Evolutionary conservation across 1,284 basidiomycete genomes (phyloP).

Genomic region (Singerocomus inundabilis): DNA sequence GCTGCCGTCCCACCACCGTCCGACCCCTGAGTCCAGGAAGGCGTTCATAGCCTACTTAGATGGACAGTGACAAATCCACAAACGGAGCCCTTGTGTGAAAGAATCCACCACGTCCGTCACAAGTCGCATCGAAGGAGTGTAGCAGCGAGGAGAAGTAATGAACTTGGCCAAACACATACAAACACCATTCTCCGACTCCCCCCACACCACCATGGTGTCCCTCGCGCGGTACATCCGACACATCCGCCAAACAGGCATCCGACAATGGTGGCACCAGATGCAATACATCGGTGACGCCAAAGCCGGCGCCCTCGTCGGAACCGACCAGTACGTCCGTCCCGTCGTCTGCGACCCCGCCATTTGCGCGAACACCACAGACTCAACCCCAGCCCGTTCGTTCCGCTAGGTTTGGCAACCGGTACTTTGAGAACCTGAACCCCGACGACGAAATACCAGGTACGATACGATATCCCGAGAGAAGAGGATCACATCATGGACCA

Average conservation of each 20-base stretch:
- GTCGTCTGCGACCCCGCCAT: no score
- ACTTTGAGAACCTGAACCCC: conserved; percentile 86
- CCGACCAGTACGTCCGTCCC: conserved; percentile 82
- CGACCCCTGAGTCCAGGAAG: no score
- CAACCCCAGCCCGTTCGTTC: conserved; percentile 2
- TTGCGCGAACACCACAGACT: no score
- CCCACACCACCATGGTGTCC: conserved; percentile 55
- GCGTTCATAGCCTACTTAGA: no score
- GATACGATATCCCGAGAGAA: no score
- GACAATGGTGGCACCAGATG: conserved; percentile 83
- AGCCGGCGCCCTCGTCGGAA: conserved; percentile 73
- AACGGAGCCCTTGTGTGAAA: neutral
- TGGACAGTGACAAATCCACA: no score
- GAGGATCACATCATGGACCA: no score
- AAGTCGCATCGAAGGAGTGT: neutral
- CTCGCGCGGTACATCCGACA: conserved; percentile 74
- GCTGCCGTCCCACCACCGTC: no score
- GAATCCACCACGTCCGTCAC: no score
- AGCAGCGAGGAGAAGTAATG: neutral
- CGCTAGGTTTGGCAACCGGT: conserved; percentile 84
- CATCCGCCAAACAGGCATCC: conserved; percentile 70
- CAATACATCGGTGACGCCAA: conserved; percentile 93
- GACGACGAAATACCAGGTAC: conserved; percentile 84
- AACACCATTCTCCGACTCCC: conserved; percentile 16
- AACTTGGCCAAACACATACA: conserved; percentile 23